Conservation (phyloP, 345 rosid species). For the Boechera stricta region DNA sequence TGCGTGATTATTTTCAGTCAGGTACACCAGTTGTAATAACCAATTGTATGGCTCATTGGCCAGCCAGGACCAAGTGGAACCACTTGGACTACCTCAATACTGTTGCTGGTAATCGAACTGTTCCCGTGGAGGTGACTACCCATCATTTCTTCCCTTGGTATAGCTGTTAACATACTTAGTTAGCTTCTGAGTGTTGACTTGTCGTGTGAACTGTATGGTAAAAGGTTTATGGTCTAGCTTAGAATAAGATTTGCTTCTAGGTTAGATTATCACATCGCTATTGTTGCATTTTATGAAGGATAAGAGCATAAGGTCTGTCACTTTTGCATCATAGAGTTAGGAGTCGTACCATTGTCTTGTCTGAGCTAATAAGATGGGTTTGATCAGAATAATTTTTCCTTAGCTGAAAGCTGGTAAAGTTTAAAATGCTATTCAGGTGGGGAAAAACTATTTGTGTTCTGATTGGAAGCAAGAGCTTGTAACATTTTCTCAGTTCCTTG, state of each 20-base stretch:
- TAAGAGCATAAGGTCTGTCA: not conserved
- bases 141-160: slow-evolving; percentile 24
- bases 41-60: slow-evolving; percentile 94
- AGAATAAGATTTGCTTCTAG: not conserved
- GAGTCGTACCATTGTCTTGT: not conserved
- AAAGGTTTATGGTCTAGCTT: slow-evolving; percentile 10
- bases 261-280: not conserved
- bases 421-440: slow-evolving; percentile 76
- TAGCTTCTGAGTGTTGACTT: slow-evolving; percentile 2
- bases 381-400: slow-evolving; percentile 20
- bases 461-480: slow-evolving; percentile 99
- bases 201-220: not conserved
- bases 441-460: slow-evolving; percentile 84
- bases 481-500: slow-evolving; percentile 87
- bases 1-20: slow-evolving; percentile 64
- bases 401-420: slow-evolving; percentile 68
- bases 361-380: not conserved
- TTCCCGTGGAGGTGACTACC: slow-evolving; percentile 93
- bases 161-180: not conserved
- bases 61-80: slow-evolving; percentile 90
- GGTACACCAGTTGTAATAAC: slow-evolving; percentile 86
- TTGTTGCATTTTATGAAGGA: not conserved
- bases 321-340: not conserved
- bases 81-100: slow-evolving; percentile 71
- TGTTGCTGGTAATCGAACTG: slow-evolving; percentile 89